Percentiles rank a stretch among this genome's conserved stretches.
phyloP scores from a whole-genome alignment of 371 early-diverging fungal genomes.

The Zychaea mexicana region DNA sequence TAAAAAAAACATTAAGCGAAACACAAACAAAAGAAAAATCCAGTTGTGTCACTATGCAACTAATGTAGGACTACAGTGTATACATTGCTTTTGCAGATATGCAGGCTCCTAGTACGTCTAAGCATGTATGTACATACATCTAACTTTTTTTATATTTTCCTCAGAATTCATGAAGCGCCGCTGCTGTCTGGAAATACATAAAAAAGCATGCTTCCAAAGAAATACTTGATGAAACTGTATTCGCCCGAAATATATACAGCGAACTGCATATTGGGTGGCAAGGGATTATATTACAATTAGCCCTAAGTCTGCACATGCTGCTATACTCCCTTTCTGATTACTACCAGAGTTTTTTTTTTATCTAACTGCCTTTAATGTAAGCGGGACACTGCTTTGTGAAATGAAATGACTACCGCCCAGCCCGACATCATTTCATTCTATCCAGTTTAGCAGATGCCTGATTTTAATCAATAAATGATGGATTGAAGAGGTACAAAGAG shows the following conservation, averaged over 20 bases:
- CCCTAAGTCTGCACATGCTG: slow-evolving; percentile 1
- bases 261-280: neutral
- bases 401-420: too few relatives aligned
- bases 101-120: neutral
- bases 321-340: neutral
- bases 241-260: neutral
- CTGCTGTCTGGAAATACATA: neutral
- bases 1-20: too few relatives aligned
- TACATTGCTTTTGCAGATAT: neutral
- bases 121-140: neutral
- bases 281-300: neutral
- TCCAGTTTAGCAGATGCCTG: too few relatives aligned
- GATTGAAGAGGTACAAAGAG: too few relatives aligned
- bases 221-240: neutral
- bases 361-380: neutral
- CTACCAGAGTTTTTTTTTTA: too few relatives aligned
- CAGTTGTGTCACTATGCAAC: too few relatives aligned
- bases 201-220: neutral
- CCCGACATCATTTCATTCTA: too few relatives aligned
- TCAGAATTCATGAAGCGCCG: neutral
- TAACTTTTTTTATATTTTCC: too few relatives aligned
- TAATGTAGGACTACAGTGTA: neutral
- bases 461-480: too few relatives aligned
- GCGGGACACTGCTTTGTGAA: too few relatives aligned
- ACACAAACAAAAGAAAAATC: too few relatives aligned